Percentiles rank a stretch among this genome's conserved stretches.
These are phyloP conservation scores for Misopates orontium DNA, from an alignment of 257 asterid species.

Conservation along the genomic window DNA sequence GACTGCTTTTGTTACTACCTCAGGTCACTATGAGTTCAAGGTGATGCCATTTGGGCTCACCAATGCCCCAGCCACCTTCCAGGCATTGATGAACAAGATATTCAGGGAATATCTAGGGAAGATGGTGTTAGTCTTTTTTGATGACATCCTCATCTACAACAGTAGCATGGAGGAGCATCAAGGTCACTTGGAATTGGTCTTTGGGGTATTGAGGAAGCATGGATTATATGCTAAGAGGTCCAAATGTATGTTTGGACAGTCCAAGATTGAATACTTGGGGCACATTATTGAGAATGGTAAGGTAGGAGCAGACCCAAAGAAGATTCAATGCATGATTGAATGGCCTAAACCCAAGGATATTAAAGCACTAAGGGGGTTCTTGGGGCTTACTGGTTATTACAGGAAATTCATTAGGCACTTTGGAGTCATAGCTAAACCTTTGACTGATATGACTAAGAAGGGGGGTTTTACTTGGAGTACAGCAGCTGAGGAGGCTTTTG, in stretches of 20 bases:
- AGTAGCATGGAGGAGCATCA: not conserved
- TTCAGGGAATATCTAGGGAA: not conserved
- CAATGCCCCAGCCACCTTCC: constrained; percentile 6
- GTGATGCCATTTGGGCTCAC: not conserved
- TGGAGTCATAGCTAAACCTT: not conserved
- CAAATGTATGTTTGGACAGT: not conserved
- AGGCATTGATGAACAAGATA: not conserved
- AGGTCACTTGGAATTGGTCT: not conserved
- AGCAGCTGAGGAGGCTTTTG: not conserved
- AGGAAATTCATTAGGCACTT: not conserved
- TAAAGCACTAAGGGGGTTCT: not conserved
- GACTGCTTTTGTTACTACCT: not conserved
- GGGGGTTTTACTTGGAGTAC: not conserved
- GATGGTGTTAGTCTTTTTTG: constrained; percentile 3
- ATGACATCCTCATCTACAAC: constrained; percentile 8
- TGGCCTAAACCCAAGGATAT: constrained; percentile 11
- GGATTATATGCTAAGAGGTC: not conserved
- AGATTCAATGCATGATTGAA: not conserved
- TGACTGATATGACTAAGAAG: not conserved
- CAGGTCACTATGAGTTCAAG: not conserved
- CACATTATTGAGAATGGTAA: not conserved
- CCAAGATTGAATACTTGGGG: not conserved
- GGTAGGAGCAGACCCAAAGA: not conserved
- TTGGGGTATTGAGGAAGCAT: not conserved
- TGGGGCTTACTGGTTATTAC: not conserved